Conservation (phyloP, 2,329 filamentous ascomycete genomes). For the Aulographum hederae region DNA sequence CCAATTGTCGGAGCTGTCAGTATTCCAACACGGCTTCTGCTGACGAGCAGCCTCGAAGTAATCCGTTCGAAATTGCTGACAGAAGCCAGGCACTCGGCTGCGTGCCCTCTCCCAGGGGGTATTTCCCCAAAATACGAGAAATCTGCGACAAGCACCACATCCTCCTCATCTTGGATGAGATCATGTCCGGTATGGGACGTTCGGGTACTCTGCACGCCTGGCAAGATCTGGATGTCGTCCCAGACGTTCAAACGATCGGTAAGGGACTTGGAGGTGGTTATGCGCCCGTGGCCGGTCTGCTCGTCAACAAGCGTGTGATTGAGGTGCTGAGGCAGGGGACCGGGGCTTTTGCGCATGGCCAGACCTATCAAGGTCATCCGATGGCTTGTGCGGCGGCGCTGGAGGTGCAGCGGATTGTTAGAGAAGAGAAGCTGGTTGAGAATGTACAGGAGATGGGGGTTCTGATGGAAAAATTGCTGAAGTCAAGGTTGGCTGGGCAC, state of each 20-base stretch:
- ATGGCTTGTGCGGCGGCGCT: conserved; percentile 42
- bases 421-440: conserved; percentile 35
- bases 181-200: conserved; percentile 52
- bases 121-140: conserved; percentile 47
- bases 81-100: conserved; percentile 42
- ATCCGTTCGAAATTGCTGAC: background rate
- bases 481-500: conserved; percentile 22
- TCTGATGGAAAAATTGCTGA: conserved; percentile 26
- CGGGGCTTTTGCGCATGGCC: conserved; percentile 37
- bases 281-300: conserved; percentile 39
- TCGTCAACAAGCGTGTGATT: conserved; percentile 35
- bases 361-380: conserved; percentile 46
- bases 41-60: conserved; percentile 1
- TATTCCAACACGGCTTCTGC: no score
- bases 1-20: conserved; percentile 52
- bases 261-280: conserved; percentile 51
- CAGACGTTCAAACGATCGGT: conserved; percentile 48
- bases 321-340: conserved; percentile 25
- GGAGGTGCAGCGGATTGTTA: conserved; percentile 41
- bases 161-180: conserved; percentile 62
- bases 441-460: conserved; percentile 39
- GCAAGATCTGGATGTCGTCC: conserved; percentile 37
- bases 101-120: conserved; percentile 46
- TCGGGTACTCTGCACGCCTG: conserved; percentile 43
- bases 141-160: conserved; percentile 56